Base-by-base conservation (phyloP, 768 basidiomycete genomes). In the Jaapia argillacea region DNA sequence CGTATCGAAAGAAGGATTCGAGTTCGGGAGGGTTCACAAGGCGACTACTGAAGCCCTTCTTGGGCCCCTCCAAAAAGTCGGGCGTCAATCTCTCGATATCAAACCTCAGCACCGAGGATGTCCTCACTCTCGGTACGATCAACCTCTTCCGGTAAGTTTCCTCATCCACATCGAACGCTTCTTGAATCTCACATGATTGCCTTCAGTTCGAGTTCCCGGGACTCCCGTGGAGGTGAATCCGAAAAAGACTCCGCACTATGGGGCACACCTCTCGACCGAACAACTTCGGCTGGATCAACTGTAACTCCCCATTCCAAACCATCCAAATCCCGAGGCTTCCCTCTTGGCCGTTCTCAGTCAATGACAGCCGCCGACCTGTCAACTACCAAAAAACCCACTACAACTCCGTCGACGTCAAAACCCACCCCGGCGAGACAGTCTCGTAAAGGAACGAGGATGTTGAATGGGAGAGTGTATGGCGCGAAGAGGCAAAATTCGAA, bases 391-490 rank as follows among this genome's bases (percentile, higher is more conserved):
- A 23, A 22, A 24, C 27, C 28, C 23, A 12, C 21, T 14, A 33
- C 40, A 42, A 27, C 24, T 36, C 44, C 4, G 31, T 24, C 3
- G 24, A 36, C 28, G 46, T 23, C n/a, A n/a, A n/a, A n/a, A n/a
- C n/a, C n/a, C n/a, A n/a, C n/a, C n/a, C n/a, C n/a, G n/a, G n/a
- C n/a, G n/a, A n/a, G n/a, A n/a, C n/a, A n/a, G n/a, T n/a, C n/a
- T n/a, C n/a, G n/a, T n/a, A n/a, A n/a, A n/a, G 71, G 72, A 43
- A 68, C 73, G 3, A 72, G 70, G 44, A 81, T 92, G 82, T 70
- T 93, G 47, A 93, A 93, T 54, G 90, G 90, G 0, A 72, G 90
- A 21, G 75, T 91, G 1, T 92, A 92, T 51, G 89, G 90, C 40
- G 69, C 52, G 36, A 54, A 51, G 49, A 40, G 55, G 35, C 26